These are phyloP conservation scores for Parmelia sp. DNA, from an alignment of 495 filamentous ascomycete species.

Conservation along the genomic window DNA sequence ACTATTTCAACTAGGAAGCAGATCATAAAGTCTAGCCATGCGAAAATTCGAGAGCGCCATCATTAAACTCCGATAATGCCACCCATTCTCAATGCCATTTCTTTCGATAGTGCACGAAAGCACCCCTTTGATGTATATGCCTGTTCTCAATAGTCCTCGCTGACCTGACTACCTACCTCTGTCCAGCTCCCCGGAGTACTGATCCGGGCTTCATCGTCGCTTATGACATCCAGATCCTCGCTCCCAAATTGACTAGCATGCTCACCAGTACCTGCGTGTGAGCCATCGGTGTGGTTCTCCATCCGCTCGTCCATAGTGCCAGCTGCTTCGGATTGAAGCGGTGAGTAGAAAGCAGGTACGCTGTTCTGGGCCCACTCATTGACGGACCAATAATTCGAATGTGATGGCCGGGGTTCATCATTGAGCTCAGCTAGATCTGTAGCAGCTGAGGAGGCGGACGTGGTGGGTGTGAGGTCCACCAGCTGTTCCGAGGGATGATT, in stretches of 20 bases:
- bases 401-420: conserved; percentile 31
- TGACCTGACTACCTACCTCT: conserved; percentile 68
- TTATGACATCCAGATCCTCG: conserved; percentile 54
- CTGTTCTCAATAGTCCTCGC: conserved; percentile 33
- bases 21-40: not conserved
- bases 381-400: conserved; percentile 31
- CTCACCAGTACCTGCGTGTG: conserved; percentile 25
- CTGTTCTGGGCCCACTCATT: conserved; percentile 32
- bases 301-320: conserved; percentile 30
- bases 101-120: not conserved
- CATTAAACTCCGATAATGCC: not conserved
- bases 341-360: conserved; percentile 28
- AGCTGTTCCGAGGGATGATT: conserved; percentile 38
- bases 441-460: conserved; percentile 20
- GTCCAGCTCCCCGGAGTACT: conserved; percentile 69
- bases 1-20: not conserved
- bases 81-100: not conserved
- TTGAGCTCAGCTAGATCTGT: conserved; percentile 34
- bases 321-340: conserved; percentile 27
- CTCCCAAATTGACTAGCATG: conserved; percentile 24
- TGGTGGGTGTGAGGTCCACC: conserved; percentile 43
- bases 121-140: not conserved
- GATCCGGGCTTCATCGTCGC: conserved; percentile 55
- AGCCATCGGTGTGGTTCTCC: conserved; percentile 31
- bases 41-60: not conserved